Evolutionary conservation across 164 flowering plant species (phyloP), one percentile per base, ranked within the genome.

Genomic region (Akebia trifoliata): DNA sequence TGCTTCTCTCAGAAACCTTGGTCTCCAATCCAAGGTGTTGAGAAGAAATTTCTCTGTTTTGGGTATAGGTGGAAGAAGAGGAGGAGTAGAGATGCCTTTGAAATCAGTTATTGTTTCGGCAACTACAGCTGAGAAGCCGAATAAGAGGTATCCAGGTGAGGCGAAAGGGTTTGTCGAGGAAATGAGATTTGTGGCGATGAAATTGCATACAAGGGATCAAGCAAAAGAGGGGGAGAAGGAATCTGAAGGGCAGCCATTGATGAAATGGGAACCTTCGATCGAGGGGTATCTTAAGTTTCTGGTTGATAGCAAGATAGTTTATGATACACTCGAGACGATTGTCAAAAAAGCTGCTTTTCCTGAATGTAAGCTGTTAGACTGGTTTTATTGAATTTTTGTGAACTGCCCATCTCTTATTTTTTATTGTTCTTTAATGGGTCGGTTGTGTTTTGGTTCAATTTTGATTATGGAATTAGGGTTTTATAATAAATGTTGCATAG

Each of bases 151-250:
- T 54, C 86, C 90, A 0, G 90, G 86, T 1, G 95, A 85, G 72
- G 73, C 80, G 24, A 85, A 84, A 67, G 97, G 96, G 63, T 93
- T 93, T 68, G 96, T 90, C 68, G 95, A 80, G 81, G 98, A 93
- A 74, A 87, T 90, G 97, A 76, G 91, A 64, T 84, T 81, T 58
- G 95, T 90, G 66, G 97, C 98, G 0, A 86, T 93, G 97, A 93
- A 79, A 57, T 60, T 93, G 79, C 98, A 93, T 63, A 93, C 96
- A 0, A 90, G 44, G 55, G 97, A 93, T 49, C 96, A 89, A 60
- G 80, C 97, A 0, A 93, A 63, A 63, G 97, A 89, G 54, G 98
- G 98, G 4, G 90, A 89, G 83, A 89, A 83, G 75, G 76, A 71
- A 40, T 66, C 85, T 2, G 72, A 81, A 38, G 79, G 66, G 31